Base-by-base conservation (phyloP, 495 filamentous ascomycete genomes). In the Xylaria grammica region DNA sequence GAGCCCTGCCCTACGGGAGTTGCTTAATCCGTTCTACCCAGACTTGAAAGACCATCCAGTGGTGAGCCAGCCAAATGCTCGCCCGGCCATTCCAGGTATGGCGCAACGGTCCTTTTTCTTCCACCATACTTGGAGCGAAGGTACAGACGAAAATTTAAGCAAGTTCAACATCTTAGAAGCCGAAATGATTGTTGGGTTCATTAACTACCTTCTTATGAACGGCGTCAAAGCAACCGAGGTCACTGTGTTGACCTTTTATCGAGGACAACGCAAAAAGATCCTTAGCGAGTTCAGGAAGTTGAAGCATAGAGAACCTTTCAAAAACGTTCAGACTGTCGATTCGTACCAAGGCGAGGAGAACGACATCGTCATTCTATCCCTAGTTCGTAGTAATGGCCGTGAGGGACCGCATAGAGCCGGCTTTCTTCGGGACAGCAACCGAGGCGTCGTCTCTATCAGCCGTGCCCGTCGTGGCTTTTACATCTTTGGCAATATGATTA, bases 341-440 rank as follows among this genome's bases (percentile, higher is more conserved):
- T 93, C 91, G 0, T 97, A 94, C 73, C 95, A 98, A 71, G 94
- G 94, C 29, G 93, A 97, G 72, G 93, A 98, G 68, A 97, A 97
- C 67, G 91, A 92, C 20, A 80, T 97, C 38, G 78, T 97, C 19
- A 67, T 98, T 4, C 80, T 97, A 1, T 97, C 94, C 0, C 78
- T 97, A 0, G 94, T 97, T 11, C 83, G 95, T 49, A 94, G 89
- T 69, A 74, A 74, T 2, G 55, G 67, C 13, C 50, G 27, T 0
- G 17, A 69, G 0, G 67, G 67, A 19, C 63, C 67, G 10, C 45
- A 66, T 13, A 65, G 57, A 24, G 60, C 78, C 36, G 91, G 91
- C 3, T 97, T 94, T 69, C 76, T 95, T 22, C 79, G 81, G 10
- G 86, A 90, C 49, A 81, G 87, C 67, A 96, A 96, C 66, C 86